These are phyloP conservation scores for Podospora conica DNA, from an alignment of 495 filamentous ascomycete genomes.

Conservation along the genomic window DNA sequence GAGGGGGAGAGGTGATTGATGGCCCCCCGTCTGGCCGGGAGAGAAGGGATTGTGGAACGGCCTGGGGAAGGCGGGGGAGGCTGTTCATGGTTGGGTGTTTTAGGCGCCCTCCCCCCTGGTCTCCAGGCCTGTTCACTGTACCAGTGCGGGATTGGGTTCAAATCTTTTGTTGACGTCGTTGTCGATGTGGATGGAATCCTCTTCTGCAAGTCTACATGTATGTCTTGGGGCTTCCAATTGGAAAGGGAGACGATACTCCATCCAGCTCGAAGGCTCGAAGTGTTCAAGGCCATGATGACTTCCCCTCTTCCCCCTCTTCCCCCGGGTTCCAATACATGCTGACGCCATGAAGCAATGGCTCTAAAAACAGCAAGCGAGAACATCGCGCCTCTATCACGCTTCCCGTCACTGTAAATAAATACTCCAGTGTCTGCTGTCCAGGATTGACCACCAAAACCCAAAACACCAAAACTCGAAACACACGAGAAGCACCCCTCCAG, in stretches of 20 bases:
- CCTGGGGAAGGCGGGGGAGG: not conserved
- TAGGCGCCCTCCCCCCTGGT: slow-evolving; percentile 5
- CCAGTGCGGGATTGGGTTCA: not conserved
- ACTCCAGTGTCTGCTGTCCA: no score
- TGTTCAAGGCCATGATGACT: no score
- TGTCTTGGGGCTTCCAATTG: no score
- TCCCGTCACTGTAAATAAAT: not conserved
- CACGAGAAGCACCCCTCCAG: not conserved
- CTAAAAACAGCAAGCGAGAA: not conserved
- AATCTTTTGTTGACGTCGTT: not conserved
- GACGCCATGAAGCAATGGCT: not conserved
- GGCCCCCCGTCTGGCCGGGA: not conserved
- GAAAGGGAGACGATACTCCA: no score
- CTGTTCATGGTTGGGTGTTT: not conserved
- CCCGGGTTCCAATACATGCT: not conserved
- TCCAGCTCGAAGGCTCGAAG: no score
- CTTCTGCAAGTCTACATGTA: no score
- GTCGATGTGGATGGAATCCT: not conserved
- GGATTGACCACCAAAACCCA: not conserved
- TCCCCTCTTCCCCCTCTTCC: no score
- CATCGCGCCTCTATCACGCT: not conserved
- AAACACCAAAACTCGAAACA: not conserved
- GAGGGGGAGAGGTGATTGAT: not conserved
- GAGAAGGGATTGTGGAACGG: not conserved
- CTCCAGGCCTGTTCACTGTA: not conserved